phyloP scores from a whole-genome alignment of 306 rosid genomes.

The Chamaecrista fasciculata region DNA sequence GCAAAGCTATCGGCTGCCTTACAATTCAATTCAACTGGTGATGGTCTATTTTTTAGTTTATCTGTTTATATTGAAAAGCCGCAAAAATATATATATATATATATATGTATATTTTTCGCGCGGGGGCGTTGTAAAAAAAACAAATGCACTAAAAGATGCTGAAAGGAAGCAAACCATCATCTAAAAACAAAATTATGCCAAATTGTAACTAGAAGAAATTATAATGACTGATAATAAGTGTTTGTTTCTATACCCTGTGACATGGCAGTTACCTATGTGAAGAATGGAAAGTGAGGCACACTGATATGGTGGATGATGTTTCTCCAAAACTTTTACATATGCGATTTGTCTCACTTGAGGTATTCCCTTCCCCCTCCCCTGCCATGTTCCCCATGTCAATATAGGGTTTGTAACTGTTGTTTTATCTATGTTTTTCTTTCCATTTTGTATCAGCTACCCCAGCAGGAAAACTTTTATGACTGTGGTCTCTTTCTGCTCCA shows the following conservation, averaged over 20 bases:
- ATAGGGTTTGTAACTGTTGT: not conserved
- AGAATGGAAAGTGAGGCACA: constrained; percentile 74
- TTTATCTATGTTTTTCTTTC: constrained; percentile 17
- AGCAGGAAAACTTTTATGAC: constrained; percentile 73
- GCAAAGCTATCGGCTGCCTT: not conserved
- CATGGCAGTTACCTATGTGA: constrained; percentile 63
- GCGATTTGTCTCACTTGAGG: constrained; percentile 61
- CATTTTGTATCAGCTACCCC: constrained; percentile 58
- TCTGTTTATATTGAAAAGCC: no score
- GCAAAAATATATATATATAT: no score
- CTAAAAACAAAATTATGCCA: not conserved
- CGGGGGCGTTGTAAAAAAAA: not conserved
- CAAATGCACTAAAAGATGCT: not conserved
- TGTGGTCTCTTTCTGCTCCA: constrained; percentile 89
- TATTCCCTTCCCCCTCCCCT: constrained; percentile 9
- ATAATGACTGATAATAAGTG: not conserved
- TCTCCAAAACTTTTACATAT: constrained; percentile 48
- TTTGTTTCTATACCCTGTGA: constrained; percentile 15
- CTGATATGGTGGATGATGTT: constrained; percentile 38
- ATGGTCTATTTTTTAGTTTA: no score
- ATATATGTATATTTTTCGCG: no score
- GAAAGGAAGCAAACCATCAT: not conserved
- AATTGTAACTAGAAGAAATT: not conserved
- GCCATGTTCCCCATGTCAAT: not conserved
- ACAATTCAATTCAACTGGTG: not conserved